These are phyloP conservation scores for Acidiella bohemica DNA, from an alignment of 495 filamentous ascomycete genomes.

Conservation along the genomic window DNA sequence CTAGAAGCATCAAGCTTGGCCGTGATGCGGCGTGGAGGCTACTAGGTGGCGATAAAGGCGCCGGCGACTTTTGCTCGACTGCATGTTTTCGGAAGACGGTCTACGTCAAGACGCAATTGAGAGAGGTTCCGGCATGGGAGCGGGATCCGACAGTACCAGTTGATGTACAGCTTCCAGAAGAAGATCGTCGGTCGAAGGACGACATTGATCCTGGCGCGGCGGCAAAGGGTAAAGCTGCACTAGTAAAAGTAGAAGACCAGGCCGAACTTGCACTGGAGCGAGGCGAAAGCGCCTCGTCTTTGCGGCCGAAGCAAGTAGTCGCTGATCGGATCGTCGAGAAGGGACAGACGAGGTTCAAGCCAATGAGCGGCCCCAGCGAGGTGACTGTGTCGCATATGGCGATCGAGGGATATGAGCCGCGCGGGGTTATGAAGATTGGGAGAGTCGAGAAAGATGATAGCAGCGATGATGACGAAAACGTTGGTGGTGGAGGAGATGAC, in stretches of 20 bases:
- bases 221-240: not conserved
- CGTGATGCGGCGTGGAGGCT: slow-evolving; percentile 65
- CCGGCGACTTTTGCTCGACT: slow-evolving; percentile 45
- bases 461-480: slow-evolving; percentile 10
- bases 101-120: slow-evolving; percentile 76
- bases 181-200: not conserved
- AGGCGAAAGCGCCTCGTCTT: slow-evolving; percentile 30
- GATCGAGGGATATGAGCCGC: slow-evolving; percentile 15
- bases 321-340: slow-evolving; percentile 40
- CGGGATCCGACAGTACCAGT: slow-evolving; percentile 37
- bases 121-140: slow-evolving; percentile 63
- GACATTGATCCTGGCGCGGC: not conserved
- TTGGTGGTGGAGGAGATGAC: too few species aligned
- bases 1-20: slow-evolving; percentile 48
- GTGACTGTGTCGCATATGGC: slow-evolving; percentile 1
- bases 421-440: not conserved
- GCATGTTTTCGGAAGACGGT: slow-evolving; percentile 64
- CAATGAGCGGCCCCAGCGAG: not conserved
- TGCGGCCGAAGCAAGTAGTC: slow-evolving; percentile 20
- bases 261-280: slow-evolving; percentile 40
- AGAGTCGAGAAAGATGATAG: not conserved
- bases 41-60: slow-evolving; percentile 2
- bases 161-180: slow-evolving; percentile 3
- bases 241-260: slow-evolving; percentile 6
- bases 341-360: not conserved